These are phyloP conservation scores for Cyphellophora attinorum DNA, from an alignment of 2,329 filamentous ascomycete genomes.

Conservation along the genomic window DNA sequence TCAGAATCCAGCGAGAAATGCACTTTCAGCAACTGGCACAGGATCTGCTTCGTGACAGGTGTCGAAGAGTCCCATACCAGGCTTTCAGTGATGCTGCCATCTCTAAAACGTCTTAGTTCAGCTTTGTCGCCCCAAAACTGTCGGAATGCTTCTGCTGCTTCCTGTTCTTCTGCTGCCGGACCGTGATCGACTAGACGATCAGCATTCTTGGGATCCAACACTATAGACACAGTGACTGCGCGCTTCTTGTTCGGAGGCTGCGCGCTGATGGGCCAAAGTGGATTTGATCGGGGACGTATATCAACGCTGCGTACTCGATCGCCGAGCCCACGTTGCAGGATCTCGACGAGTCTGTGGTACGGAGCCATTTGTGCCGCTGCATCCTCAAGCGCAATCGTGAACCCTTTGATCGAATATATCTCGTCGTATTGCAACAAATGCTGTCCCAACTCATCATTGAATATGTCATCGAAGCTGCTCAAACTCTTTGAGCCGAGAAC, in stretches of 20 bases:
- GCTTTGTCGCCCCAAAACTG: conserved; percentile 93
- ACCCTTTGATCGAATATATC: too few relatives aligned
- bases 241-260: conserved; percentile 20
- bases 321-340: conserved; percentile 62
- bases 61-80: conserved; percentile 65
- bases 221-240: conserved; percentile 54
- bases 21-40: conserved; percentile 58
- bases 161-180: conserved; percentile 74
- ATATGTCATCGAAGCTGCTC: conserved; percentile 76
- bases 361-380: too few relatives aligned
- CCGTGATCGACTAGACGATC: conserved; percentile 76
- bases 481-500: conserved; percentile 64
- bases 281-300: too few relatives aligned
- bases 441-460: conserved; percentile 57
- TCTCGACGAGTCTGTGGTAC: conserved; percentile 47
- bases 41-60: conserved; percentile 70
- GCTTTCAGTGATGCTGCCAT: conserved; percentile 87
- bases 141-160: conserved; percentile 70
- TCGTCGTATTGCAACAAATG: conserved; percentile 47
- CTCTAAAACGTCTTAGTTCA: conserved; percentile 87
- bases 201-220: conserved; percentile 64
- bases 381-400: conserved; percentile 23
- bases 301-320: too few relatives aligned
- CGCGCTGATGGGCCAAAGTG: too few relatives aligned
- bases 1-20: conserved; percentile 56